Base-by-base conservation (phyloP, 2,329 filamentous ascomycete genomes). In the Lasiodiplodia sp. region DNA sequence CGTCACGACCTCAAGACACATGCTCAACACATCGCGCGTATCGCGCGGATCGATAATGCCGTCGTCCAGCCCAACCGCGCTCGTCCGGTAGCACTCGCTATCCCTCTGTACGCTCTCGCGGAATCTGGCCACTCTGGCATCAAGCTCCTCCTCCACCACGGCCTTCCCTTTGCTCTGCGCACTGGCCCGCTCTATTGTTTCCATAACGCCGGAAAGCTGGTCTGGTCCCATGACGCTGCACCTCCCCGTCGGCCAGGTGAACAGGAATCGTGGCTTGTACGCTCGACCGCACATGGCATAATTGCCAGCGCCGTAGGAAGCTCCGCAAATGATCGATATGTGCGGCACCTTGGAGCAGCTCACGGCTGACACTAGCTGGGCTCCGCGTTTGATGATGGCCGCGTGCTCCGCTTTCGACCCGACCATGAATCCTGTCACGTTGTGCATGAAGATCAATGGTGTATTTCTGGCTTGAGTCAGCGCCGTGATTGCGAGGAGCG, bases 371-470 rank as follows among this genome's bases (percentile, higher is more conserved):
- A 84, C 81, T 6, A 84, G 75, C 69, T 83, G 82, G 0, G 82
- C 82, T 10, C 82, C 82, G 47, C 75, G 75, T 60, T 83, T 83
- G 72, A 84, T 83, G 69, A 84, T 82, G 4, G 76, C 80, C 0
- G 78, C 77, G 62, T 80, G 80, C 64, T 84, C 82, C 4, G 82
- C 79, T 68, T 82, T 82, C 6, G 78, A 71, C 3, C 82, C 82
- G 3, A 84, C 82, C 82, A 84, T 84, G 73, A 84, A 84, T 0
- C 82, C 82, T 0, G 82, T 84, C 0, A 84, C 82, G 53, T 84
- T 84, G 71, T 84, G 82, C 0, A 84, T 72, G 73, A 83, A 84
- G 5, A 84, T 72, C 16, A 84, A 82, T 0, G 82, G 82, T 0
- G 71, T 77, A 31, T 76, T 75, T 67, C 79, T 74, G 63, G 14